A percentile compares a stretch with the other conserved stretches of the same genome.
Evolutionary conservation across 768 basidiomycete genomes (phyloP).

Genomic region (Leccinum longicurvipes): DNA sequence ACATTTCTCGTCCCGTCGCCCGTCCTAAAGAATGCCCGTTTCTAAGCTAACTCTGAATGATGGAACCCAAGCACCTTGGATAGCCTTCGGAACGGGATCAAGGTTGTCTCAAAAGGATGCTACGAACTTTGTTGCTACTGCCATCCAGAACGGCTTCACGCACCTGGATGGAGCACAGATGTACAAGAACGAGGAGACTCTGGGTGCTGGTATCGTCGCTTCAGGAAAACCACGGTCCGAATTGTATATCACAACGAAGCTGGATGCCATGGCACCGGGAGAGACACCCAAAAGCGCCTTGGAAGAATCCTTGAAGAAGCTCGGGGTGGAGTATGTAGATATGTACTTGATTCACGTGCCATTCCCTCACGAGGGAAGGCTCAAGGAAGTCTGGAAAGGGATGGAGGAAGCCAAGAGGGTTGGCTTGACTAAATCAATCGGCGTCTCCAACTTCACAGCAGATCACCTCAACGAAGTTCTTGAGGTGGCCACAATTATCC

Average conservation of each 20-base stretch:
- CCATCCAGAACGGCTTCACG: constrained; percentile 52
- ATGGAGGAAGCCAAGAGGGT: constrained; percentile 55
- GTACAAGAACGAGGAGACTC: constrained; percentile 53
- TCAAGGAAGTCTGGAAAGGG: constrained; percentile 54
- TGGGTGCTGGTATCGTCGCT: constrained; percentile 48
- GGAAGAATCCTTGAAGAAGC: constrained; percentile 48
- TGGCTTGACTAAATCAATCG: constrained; percentile 41
- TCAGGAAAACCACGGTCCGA: constrained; percentile 51
- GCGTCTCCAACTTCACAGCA: constrained; percentile 54
- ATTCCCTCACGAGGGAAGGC: constrained; percentile 35
- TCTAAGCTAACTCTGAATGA: constrained; percentile 50
- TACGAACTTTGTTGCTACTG: constrained; percentile 35
- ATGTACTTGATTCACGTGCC: constrained; percentile 61
- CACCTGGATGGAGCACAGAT: constrained; percentile 65
- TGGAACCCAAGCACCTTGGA: constrained; percentile 49
- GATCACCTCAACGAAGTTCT: constrained; percentile 43
- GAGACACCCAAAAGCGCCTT: constrained; percentile 49
- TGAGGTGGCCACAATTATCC: constrained; percentile 41
- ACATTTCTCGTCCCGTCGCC: constrained; percentile 3
- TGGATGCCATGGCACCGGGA: constrained; percentile 34
- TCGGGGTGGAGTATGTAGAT: constrained; percentile 56
- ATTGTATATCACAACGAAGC: constrained; percentile 63
- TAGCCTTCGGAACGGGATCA: constrained; percentile 63
- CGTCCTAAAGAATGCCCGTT: constrained; percentile 21
- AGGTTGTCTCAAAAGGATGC: constrained; percentile 48